These are phyloP conservation scores for Diplodia sapinea DNA, from an alignment of 2,329 filamentous ascomycete genomes.

Conservation along the genomic window DNA sequence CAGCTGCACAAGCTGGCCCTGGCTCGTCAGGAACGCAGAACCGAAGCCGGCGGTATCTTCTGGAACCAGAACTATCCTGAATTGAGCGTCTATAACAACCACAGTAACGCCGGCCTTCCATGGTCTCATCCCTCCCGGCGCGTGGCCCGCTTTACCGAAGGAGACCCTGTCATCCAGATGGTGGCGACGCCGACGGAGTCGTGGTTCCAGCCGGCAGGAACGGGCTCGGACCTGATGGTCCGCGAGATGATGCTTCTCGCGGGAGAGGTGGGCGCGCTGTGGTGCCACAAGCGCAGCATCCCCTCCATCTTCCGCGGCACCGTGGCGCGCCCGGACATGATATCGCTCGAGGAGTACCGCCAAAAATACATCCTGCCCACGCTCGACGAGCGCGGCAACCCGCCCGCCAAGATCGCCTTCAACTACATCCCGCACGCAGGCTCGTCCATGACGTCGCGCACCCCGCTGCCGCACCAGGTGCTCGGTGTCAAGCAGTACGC, in stretches of 20 bases:
- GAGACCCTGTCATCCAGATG: constrained; percentile 53
- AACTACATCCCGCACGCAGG: constrained; percentile 52
- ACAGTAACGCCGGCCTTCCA: constrained; percentile 42
- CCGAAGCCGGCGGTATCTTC: constrained; percentile 47
- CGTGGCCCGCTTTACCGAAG: constrained; percentile 46
- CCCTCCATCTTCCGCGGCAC: constrained; percentile 58
- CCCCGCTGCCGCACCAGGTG: constrained; percentile 56
- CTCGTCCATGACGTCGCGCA: constrained; percentile 52
- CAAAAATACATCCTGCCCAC: constrained; percentile 46
- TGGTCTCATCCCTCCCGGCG: constrained; percentile 51
- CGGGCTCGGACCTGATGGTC: constrained; percentile 39
- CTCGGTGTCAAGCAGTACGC: constrained; percentile 61
- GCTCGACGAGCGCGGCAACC: constrained; percentile 43
- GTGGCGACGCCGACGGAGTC: constrained; percentile 34
- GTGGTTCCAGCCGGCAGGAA: constrained; percentile 36
- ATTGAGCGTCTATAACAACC: constrained; percentile 46
- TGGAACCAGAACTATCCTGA: constrained; percentile 40
- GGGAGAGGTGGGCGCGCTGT: constrained; percentile 56
- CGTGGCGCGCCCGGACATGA: constrained; percentile 36
- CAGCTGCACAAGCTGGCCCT: constrained; percentile 46
- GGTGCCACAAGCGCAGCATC: constrained; percentile 59
- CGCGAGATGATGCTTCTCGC: constrained; percentile 62
- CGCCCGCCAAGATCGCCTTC: constrained; percentile 47
- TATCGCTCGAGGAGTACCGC: constrained; percentile 36
- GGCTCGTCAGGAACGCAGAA: constrained; percentile 43